Percentiles rank a stretch among this genome's conserved stretches.
Evolutionary conservation across 2,329 filamentous ascomycete genomes (phyloP).

Genomic region (Cladosporium cucumerinum): DNA sequence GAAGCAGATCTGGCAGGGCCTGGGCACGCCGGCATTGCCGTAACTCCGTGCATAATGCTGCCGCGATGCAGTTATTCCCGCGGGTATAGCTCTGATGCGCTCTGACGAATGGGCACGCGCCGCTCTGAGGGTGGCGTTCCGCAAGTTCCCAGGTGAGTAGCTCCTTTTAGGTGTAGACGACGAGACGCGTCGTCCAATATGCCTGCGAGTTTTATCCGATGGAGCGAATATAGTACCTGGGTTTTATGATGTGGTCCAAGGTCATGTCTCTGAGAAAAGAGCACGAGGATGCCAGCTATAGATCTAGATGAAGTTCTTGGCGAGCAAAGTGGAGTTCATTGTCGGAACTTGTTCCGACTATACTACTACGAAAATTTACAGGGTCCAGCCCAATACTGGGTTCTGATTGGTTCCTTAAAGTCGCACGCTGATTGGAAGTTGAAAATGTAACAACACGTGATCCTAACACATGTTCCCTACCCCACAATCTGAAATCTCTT

Average conservation of each 20-base stretch:
- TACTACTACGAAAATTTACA: too few relatives aligned
- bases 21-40: slow-evolving; percentile 5
- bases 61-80: slow-evolving; percentile 7
- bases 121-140: slow-evolving; percentile 11
- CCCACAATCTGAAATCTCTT: too few relatives aligned
- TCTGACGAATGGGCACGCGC: slow-evolving; percentile 5
- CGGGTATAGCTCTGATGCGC: background rate
- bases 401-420: too few relatives aligned
- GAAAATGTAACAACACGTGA: too few relatives aligned
- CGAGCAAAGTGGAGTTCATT: background rate
- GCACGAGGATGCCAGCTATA: background rate
- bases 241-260: background rate
- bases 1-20: background rate
- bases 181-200: background rate
- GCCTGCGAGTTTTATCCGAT: background rate
- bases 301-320: background rate
- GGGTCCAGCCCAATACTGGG: too few relatives aligned
- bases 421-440: too few relatives aligned
- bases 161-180: background rate
- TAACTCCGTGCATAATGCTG: background rate
- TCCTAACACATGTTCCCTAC: too few relatives aligned
- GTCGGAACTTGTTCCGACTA: too few relatives aligned
- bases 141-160: background rate
- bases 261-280: background rate
- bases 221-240: background rate